Conservation (phyloP, 2,329 filamentous ascomycete genomes). For the Colletotrichum australisinense region DNA sequence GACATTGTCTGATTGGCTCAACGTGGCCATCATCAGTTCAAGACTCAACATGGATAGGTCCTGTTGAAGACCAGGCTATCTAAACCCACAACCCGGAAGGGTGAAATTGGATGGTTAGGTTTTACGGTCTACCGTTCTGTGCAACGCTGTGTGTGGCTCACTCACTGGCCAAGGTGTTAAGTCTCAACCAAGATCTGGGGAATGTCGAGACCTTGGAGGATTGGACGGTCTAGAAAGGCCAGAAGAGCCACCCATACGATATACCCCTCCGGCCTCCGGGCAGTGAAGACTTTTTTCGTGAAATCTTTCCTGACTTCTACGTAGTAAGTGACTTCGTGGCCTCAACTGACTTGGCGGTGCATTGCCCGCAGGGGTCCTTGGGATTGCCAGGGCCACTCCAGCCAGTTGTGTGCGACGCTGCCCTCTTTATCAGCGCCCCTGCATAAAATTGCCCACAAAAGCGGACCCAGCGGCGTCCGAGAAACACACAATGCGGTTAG, state of each 20-base stretch:
- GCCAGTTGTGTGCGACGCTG: constrained; percentile 9
- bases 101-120: neutral
- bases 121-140: neutral
- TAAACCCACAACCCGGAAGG: neutral
- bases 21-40: neutral
- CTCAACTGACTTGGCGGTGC: constrained; percentile 28
- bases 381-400: neutral
- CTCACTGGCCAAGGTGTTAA: neutral
- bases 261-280: constrained; percentile 10
- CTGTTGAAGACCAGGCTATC: neutral
- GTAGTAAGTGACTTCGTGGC: constrained; percentile 17
- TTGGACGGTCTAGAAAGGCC: neutral
- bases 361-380: constrained; percentile 1
- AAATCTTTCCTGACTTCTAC: neutral
- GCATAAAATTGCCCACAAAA: constrained; percentile 3
- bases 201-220: neutral
- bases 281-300: constrained; percentile 34
- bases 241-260: neutral
- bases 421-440: constrained; percentile 24
- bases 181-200: constrained; percentile 15
- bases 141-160: neutral
- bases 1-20: neutral
- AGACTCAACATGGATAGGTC: no score
- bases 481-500: constrained; percentile 20
- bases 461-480: constrained; percentile 9